Percentiles rank a stretch among this genome's conserved stretches.
Conservation (phyloP, 768 basidiomycete genomes). For the Suillus americanus region DNA sequence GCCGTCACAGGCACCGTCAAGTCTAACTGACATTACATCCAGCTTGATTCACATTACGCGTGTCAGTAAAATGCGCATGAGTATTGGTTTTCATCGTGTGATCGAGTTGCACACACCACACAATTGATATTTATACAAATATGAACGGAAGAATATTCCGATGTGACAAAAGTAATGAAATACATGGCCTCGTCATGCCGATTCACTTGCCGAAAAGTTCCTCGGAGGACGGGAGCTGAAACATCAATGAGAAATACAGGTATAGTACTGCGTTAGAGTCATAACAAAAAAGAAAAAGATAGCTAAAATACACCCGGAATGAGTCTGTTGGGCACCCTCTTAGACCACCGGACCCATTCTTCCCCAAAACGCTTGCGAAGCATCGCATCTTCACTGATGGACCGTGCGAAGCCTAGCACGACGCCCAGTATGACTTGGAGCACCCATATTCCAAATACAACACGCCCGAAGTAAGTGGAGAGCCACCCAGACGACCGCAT, state of each 20-base stretch:
- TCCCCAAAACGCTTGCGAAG: conserved; percentile 20
- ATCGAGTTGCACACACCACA: background rate
- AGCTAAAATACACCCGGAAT: conserved; percentile 27
- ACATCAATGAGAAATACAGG: background rate
- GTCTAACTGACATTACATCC: background rate
- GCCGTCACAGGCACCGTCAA: background rate
- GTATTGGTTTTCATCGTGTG: background rate
- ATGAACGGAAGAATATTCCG: background rate
- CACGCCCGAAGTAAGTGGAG: conserved; percentile 15
- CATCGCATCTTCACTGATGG: conserved; percentile 25
- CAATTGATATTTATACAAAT: background rate
- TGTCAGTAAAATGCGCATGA: background rate
- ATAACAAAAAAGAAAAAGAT: background rate
- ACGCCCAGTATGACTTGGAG: conserved; percentile 24
- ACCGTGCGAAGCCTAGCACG: conserved; percentile 29
- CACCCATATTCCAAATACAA: conserved; percentile 28
- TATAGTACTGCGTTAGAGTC: background rate
- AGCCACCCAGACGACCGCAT: conserved; percentile 27
- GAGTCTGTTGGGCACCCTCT: conserved; percentile 24
- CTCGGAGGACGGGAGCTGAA: background rate
- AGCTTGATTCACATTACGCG: background rate
- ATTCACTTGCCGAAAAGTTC: background rate
- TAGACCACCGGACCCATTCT: conserved; percentile 25
- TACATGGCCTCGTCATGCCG: background rate
- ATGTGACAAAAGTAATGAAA: background rate